Conservation (phyloP, 345 rosid species). For the Pseudoturritis turrita region DNA sequence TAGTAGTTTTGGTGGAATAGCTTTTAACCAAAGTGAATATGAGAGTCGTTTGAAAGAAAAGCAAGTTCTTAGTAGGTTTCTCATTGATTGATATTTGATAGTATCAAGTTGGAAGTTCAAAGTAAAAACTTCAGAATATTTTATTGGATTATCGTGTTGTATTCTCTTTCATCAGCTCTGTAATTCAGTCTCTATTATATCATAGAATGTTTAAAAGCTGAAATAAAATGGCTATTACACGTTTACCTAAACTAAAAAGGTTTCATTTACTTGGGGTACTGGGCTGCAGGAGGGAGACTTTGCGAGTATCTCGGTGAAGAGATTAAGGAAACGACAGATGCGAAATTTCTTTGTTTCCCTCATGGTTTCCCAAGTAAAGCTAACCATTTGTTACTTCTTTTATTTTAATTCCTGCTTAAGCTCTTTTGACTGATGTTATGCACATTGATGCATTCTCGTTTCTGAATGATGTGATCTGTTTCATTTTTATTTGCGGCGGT, state of each 20-base stretch:
- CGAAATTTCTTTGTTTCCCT: slow-evolving; percentile 85
- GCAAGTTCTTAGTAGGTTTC: background rate
- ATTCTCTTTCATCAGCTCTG: background rate
- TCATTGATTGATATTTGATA: background rate
- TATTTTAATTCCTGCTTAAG: background rate
- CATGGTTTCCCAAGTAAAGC: slow-evolving; percentile 89
- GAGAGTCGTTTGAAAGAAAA: background rate
- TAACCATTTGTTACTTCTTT: background rate
- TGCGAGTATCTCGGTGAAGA: slow-evolving; percentile 73
- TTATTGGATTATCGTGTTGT: background rate
- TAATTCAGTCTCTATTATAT: background rate
- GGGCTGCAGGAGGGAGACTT: slow-evolving; percentile 76
- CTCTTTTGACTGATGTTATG: background rate
- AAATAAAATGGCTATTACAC: background rate
- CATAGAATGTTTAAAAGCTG: background rate
- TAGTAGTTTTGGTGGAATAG: background rate
- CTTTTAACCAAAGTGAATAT: background rate
- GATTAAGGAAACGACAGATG: slow-evolving; percentile 87
- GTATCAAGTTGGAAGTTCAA: background rate
- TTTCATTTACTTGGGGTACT: slow-evolving; percentile 3
- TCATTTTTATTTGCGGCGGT: background rate
- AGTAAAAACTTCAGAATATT: background rate
- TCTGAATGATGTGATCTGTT: background rate
- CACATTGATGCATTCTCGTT: background rate
- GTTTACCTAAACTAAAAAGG: background rate